Conservation (phyloP, 2,329 filamentous ascomycete genomes). For the Phyllosticta paracitricarpa region DNA sequence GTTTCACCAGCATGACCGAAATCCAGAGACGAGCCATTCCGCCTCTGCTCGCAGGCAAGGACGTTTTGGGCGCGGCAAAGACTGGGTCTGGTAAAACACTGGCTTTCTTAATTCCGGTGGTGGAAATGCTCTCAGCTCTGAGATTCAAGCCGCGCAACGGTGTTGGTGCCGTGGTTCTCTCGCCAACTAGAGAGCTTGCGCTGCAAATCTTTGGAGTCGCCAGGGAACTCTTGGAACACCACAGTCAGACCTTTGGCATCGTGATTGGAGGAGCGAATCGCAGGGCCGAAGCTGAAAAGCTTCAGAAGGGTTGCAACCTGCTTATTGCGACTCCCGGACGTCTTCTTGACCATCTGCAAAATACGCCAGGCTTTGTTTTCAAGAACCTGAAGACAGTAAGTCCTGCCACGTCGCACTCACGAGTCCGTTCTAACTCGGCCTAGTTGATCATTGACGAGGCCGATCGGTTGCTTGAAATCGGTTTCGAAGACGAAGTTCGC, state of each 20-base stretch:
- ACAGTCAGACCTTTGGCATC: constrained; percentile 92
- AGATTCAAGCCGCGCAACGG: constrained; percentile 91
- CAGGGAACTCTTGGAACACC: constrained; percentile 80
- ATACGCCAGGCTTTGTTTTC: constrained; percentile 79
- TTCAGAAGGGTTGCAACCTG: constrained; percentile 87
- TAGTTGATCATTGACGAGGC: constrained; percentile 86
- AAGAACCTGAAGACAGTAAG: constrained; percentile 73
- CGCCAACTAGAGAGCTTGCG: constrained; percentile 85
- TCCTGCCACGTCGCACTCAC: not conserved
- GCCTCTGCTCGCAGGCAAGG: constrained; percentile 75
- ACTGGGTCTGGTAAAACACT: constrained; percentile 94
- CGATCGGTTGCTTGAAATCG: constrained; percentile 90
- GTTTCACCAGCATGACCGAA: constrained; percentile 88
- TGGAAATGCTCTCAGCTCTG: constrained; percentile 85
- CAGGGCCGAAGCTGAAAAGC: constrained; percentile 85
- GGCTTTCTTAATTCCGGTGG: constrained; percentile 84
- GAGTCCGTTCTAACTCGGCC: not conserved
- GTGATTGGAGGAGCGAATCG: constrained; percentile 92
- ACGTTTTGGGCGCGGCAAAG: constrained; percentile 92
- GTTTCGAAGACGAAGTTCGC: constrained; percentile 97
- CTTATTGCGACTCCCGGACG: constrained; percentile 89
- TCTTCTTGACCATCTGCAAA: constrained; percentile 86
- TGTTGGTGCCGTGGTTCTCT: constrained; percentile 84
- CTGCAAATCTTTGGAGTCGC: constrained; percentile 95
- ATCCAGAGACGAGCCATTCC: constrained; percentile 85